Conservation (phyloP, 78 protist genomes). For the Polysphondylium violaceum region DNA sequence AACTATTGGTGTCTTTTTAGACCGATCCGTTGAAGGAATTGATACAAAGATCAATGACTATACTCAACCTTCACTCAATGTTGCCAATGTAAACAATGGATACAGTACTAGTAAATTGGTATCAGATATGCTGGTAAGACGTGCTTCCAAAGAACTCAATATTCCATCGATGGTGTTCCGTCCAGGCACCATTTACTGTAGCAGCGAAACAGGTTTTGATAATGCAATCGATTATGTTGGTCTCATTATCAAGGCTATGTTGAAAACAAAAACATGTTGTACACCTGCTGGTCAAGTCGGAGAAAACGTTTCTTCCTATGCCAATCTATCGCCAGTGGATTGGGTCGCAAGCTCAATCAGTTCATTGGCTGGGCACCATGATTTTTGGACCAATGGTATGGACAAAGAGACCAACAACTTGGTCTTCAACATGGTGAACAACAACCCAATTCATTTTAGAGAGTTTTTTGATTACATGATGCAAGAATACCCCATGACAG, state of each 20-base stretch:
- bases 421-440: too few species aligned
- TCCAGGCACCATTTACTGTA: slow-evolving; percentile 14
- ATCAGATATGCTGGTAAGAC: slow-evolving; percentile 4
- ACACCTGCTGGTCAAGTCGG: background rate
- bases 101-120: slow-evolving; percentile 10
- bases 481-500: too few species aligned
- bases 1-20: background rate
- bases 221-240: slow-evolving; percentile 33
- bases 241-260: background rate
- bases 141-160: background rate
- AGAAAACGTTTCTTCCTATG: slow-evolving; percentile 36
- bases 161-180: slow-evolving; percentile 14
- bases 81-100: background rate
- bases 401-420: too few species aligned
- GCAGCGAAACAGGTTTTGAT: slow-evolving; percentile 31
- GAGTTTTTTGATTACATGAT: too few species aligned
- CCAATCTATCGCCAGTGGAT: slow-evolving; percentile 68
- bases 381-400: too few species aligned
- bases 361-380: background rate
- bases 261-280: background rate
- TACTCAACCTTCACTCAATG: background rate
- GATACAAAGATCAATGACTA: background rate
- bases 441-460: too few species aligned
- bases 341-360: slow-evolving; percentile 13
- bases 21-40: too few species aligned